A percentile compares a stretch with the other conserved stretches of the same genome.
These are phyloP conservation scores for Lipomyces yamanashiensis DNA, from an alignment of 805 yeast species.

Conservation along the genomic window DNA sequence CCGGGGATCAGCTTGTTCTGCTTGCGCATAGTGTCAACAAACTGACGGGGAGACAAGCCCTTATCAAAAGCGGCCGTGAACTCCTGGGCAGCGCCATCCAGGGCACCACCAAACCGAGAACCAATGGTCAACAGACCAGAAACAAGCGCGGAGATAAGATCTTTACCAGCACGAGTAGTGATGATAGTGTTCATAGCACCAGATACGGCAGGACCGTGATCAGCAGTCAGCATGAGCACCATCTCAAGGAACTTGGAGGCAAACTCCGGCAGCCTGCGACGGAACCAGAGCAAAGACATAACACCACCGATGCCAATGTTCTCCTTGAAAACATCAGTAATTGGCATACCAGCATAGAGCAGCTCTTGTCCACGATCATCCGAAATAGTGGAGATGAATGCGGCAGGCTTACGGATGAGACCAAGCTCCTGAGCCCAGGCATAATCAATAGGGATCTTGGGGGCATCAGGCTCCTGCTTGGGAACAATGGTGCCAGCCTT, in stretches of 20 bases:
- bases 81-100: constrained; percentile 54
- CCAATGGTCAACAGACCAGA: constrained; percentile 53
- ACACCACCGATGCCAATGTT: constrained; percentile 56
- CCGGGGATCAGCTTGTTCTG: constrained; percentile 55
- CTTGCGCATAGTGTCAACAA: constrained; percentile 54
- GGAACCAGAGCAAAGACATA: constrained; percentile 54
- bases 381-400: constrained; percentile 54
- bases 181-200: constrained; percentile 56
- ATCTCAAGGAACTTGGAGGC: constrained; percentile 54
- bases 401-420: constrained; percentile 54
- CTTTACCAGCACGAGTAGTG: constrained; percentile 56
- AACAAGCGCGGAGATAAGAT: constrained; percentile 52
- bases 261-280: constrained; percentile 51
- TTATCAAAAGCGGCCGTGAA: constrained; percentile 52
- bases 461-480: constrained; percentile 51
- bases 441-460: constrained; percentile 55
- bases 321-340: constrained; percentile 54
- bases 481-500: constrained; percentile 48
- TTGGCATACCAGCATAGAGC: constrained; percentile 54
- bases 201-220: constrained; percentile 55
- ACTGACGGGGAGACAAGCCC: constrained; percentile 53
- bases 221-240: constrained; percentile 57
- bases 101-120: constrained; percentile 54
- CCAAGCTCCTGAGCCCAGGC: constrained; percentile 57
- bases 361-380: constrained; percentile 56